Conservation (phyloP, 2,329 filamentous ascomycete genomes). For the Trichophyton mentagrophytes region DNA sequence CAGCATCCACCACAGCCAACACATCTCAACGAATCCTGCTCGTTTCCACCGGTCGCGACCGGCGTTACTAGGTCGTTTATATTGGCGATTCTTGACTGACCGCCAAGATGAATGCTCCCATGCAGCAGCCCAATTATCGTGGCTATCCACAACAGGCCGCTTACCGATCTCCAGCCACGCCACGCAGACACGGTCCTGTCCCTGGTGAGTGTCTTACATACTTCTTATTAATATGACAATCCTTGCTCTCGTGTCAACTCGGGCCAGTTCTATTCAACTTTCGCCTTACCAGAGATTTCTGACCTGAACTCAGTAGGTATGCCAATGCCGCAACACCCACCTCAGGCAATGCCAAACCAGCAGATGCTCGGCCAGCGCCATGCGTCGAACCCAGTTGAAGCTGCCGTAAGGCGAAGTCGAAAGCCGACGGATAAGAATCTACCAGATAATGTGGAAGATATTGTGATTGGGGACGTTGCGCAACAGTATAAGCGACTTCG, state of each 20-base stretch:
- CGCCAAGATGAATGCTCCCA: conserved; percentile 24
- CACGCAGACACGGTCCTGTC: conserved; percentile 28
- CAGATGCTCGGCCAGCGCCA: conserved; percentile 27
- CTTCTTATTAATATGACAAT: conserved; percentile 1
- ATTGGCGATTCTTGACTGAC: background rate
- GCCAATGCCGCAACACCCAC: conserved; percentile 24
- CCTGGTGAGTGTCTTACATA: conserved; percentile 24
- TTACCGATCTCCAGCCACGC: conserved; percentile 31
- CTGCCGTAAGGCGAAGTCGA: conserved; percentile 63
- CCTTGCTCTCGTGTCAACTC: background rate
- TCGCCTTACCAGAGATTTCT: background rate
- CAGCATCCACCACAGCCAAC: conserved; percentile 1
- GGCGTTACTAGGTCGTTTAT: background rate
- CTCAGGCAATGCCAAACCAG: conserved; percentile 24
- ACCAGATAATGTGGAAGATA: conserved; percentile 75
- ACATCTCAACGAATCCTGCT: background rate
- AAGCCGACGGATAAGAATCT: conserved; percentile 94
- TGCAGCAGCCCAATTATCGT: conserved; percentile 33
- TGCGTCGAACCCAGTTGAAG: conserved; percentile 27
- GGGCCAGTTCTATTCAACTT: background rate
- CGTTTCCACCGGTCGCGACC: background rate
- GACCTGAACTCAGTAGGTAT: conserved; percentile 21
- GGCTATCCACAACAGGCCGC: conserved; percentile 26
- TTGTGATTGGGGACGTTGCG: conserved; percentile 68
- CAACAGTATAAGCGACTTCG: conserved; percentile 71